These are phyloP conservation scores for Picea sitchensis DNA, from an alignment of 75 land plant genomes.

Conservation along the genomic window DNA sequence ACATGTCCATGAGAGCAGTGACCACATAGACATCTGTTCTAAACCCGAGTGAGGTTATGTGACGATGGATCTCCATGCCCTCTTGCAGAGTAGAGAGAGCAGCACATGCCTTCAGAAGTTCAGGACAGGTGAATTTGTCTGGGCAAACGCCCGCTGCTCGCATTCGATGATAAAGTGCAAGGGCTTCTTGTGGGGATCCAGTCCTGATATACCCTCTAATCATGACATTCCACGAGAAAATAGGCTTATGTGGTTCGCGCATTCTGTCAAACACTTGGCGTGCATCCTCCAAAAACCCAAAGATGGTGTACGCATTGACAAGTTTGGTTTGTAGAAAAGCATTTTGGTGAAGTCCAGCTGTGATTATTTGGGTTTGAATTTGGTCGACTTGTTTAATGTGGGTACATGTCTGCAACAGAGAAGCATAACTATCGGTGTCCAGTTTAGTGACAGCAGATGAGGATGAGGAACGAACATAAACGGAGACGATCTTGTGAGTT, in stretches of 20 bases:
- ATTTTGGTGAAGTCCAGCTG: constrained; percentile 21
- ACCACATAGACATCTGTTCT: constrained; percentile 7
- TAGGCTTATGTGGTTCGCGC: neutral
- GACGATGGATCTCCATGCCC: constrained; percentile 22
- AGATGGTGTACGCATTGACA: constrained; percentile 32
- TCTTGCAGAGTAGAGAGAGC: constrained; percentile 2
- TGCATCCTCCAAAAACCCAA: constrained; percentile 14
- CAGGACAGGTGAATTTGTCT: constrained; percentile 14
- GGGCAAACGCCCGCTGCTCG: constrained; percentile 20
- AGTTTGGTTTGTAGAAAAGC: constrained; percentile 24
- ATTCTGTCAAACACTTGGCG: constrained; percentile 28
- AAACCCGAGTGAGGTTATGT: neutral
- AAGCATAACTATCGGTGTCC: neutral
- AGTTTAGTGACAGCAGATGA: neutral
- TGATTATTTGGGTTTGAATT: constrained; percentile 36
- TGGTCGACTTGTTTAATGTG: constrained; percentile 7
- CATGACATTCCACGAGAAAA: constrained; percentile 28
- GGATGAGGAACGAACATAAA: too few relatives aligned
- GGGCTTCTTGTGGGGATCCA: constrained; percentile 22
- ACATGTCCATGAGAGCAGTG: constrained; percentile 24
- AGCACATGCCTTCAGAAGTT: constrained; percentile 9
- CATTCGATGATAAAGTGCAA: constrained; percentile 28
- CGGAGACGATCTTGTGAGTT: too few relatives aligned
- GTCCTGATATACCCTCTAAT: constrained; percentile 20
- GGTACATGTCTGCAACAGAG: neutral